A percentile compares a stretch with the other conserved stretches of the same genome.
Conservation (phyloP, 306 rosid genomes). For the Pyrus betulifolia region DNA sequence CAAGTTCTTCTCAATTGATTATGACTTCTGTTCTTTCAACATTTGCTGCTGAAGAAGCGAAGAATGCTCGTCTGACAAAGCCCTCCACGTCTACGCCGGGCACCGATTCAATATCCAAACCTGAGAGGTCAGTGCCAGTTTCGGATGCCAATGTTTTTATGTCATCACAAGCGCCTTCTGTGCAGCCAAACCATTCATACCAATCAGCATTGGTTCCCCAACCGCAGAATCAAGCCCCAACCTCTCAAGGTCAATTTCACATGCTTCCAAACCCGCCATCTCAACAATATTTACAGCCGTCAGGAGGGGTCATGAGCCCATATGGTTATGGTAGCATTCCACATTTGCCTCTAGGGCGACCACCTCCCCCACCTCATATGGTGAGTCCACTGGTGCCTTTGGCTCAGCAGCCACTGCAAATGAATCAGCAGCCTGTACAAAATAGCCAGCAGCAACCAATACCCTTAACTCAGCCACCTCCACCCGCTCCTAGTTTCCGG, state of each 20-base stretch:
- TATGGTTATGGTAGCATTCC: slow-evolving; percentile 63
- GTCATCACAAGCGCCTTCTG: slow-evolving; percentile 48
- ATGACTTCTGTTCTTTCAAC: slow-evolving; percentile 86
- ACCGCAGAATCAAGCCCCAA: slow-evolving; percentile 45
- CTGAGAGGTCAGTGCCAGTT: slow-evolving; percentile 30
- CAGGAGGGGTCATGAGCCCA: slow-evolving; percentile 46
- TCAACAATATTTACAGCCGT: slow-evolving; percentile 61
- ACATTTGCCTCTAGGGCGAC: slow-evolving; percentile 44
- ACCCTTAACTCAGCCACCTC: slow-evolving; percentile 39
- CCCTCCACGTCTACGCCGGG: slow-evolving; percentile 7
- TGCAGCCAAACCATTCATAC: slow-evolving; percentile 49
- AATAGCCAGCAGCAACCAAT: slow-evolving; percentile 42
- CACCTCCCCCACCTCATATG: slow-evolving; percentile 54
- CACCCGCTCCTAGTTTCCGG: slow-evolving; percentile 65
- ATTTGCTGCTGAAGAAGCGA: slow-evolving; percentile 87
- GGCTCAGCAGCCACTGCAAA: slow-evolving; percentile 36
- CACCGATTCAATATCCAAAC: slow-evolving; percentile 38
- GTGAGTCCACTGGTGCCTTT: slow-evolving; percentile 47
- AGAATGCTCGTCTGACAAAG: slow-evolving; percentile 46
- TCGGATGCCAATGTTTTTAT: slow-evolving; percentile 51
- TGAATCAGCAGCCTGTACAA: slow-evolving; percentile 35
- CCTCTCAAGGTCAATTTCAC: slow-evolving; percentile 66
- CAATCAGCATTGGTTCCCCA: slow-evolving; percentile 59
- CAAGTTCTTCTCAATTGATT: slow-evolving; percentile 82
- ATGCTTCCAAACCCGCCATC: slow-evolving; percentile 46